A percentile compares a stretch with the other conserved stretches of the same genome.
Evolutionary conservation across 176 grass and related monocot species (phyloP).

Genomic region (Echinochloa phyllopogon): DNA sequence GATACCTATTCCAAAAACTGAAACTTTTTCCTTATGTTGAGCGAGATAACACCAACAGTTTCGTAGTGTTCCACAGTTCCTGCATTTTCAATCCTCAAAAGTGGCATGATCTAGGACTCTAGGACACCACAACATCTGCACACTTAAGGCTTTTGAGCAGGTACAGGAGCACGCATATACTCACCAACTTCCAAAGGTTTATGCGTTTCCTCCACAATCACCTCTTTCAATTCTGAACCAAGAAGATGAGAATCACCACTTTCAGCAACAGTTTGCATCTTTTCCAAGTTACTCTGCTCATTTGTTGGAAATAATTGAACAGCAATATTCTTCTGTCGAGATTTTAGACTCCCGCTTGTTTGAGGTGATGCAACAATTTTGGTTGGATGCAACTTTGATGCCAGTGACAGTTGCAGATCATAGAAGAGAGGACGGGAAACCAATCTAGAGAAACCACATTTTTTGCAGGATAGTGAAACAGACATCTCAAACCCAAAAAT

Average conservation of each 20-base stretch:
- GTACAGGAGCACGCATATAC: conserved; percentile 38
- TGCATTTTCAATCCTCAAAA: conserved; percentile 23
- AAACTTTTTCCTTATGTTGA: conserved; percentile 25
- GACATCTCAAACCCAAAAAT: conserved; percentile 52
- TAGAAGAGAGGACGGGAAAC: conserved; percentile 21
- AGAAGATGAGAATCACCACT: conserved; percentile 14
- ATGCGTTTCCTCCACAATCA: conserved; percentile 5
- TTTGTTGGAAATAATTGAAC: conserved; percentile 36
- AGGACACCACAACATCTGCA: background rate
- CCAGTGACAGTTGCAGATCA: conserved; percentile 50
- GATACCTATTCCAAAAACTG: background rate
- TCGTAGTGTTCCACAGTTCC: conserved; percentile 7
- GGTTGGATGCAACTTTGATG: conserved; percentile 48
- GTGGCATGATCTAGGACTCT: conserved; percentile 24
- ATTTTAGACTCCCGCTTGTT: conserved; percentile 39
- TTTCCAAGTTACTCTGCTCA: conserved; percentile 10
- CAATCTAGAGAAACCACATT: conserved; percentile 41
- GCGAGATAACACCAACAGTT: background rate
- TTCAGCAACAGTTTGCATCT: conserved; percentile 28
- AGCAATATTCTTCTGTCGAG: conserved; percentile 24
- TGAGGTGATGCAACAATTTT: conserved; percentile 36
- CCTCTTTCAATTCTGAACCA: conserved; percentile 41
- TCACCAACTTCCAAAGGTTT: conserved; percentile 48
- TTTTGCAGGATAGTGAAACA: conserved; percentile 46
- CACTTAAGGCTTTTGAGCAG: conserved; percentile 29